phyloP scores from a whole-genome alignment of 306 rosid genomes.

The Senna tora region DNA sequence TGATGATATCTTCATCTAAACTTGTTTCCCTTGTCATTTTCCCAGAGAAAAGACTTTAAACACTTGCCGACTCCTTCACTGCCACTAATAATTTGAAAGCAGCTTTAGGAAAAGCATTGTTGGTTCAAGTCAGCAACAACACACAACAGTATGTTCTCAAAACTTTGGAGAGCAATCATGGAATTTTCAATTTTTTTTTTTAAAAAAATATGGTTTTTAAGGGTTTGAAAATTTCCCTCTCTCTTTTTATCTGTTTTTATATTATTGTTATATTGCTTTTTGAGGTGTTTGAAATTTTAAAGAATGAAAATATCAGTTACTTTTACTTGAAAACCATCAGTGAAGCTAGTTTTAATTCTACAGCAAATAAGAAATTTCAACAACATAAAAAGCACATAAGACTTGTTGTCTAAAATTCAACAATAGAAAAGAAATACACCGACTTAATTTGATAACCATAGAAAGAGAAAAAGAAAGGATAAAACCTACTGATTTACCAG shows the following conservation, averaged over 20 bases:
- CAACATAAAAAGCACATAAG: too few relatives aligned
- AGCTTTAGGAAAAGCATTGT: constrained; percentile 37
- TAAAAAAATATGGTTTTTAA: not conserved
- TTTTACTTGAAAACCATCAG: not conserved
- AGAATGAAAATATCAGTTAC: not conserved
- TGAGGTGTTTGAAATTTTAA: not conserved
- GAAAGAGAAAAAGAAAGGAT: not conserved
- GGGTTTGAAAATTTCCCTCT: too few relatives aligned
- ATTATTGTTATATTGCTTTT: too few relatives aligned
- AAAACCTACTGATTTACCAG: not conserved
- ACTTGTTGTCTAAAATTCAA: not conserved
- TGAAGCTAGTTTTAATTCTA: not conserved
- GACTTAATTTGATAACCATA: not conserved
- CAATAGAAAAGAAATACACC: not conserved
- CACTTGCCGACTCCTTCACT: constrained; percentile 25
- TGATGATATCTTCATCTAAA: constrained; percentile 32
- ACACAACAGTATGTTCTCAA: not conserved
- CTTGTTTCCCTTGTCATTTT: constrained; percentile 50
- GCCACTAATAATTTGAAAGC: constrained; percentile 14
- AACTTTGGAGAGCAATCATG: not conserved
- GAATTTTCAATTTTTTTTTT: not conserved
- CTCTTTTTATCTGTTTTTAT: too few relatives aligned
- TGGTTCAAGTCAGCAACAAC: constrained; percentile 34
- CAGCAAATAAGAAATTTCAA: not conserved
- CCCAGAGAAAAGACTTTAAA: constrained; percentile 5